Evolutionary conservation across 805 yeast genomes (phyloP), one percentile per base, ranked within the genome.

Genomic region (Zygosaccharomyces bailii): DNA sequence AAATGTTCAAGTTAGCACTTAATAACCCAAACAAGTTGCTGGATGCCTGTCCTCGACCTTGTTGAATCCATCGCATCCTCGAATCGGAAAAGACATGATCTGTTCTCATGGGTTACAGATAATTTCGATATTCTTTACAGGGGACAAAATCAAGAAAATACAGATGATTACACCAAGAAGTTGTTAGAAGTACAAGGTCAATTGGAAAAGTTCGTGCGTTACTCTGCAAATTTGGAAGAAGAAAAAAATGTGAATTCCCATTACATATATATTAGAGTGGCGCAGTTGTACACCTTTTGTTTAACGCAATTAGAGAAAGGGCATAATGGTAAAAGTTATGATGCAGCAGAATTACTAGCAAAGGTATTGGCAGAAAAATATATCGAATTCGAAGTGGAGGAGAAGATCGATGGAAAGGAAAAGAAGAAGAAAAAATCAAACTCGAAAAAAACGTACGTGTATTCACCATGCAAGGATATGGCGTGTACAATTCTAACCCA

Each of bases 301-400:
- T 32, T 61, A 17, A 17, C 33, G 6, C 39, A 45, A 11, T 10
- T 61, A 11, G 42, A 46, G 36, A 27, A 37, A 3, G 51, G 48
- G 19, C 34, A 44, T 4, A 52, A 58, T 4, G 63, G 60, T 2
- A 56, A 49, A 23, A 43, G 62, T 4, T 63, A 50, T 43, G 68
- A 65, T 48, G 42, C 55, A 2, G 56, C 62, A 11, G 61, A 59
- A 42, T 30, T 59, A 11, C 18, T 62, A 32, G 39, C 58, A 1
- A 60, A 56, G 14, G 49, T 63, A 1, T 39, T 65, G 10, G 47
- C 51, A 18, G 69, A 65, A 42, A 67, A 63, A 35, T 54, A 53
- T 25, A 42, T 60, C 10, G 24, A 47, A 6, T 21, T 48, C 18
- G 47, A 46, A 6, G 45, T 43, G 20, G 38, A 30, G 8, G 36